phyloP scores from a whole-genome alignment of 441 rosid species.

The Adansonia madagascariensis region DNA sequence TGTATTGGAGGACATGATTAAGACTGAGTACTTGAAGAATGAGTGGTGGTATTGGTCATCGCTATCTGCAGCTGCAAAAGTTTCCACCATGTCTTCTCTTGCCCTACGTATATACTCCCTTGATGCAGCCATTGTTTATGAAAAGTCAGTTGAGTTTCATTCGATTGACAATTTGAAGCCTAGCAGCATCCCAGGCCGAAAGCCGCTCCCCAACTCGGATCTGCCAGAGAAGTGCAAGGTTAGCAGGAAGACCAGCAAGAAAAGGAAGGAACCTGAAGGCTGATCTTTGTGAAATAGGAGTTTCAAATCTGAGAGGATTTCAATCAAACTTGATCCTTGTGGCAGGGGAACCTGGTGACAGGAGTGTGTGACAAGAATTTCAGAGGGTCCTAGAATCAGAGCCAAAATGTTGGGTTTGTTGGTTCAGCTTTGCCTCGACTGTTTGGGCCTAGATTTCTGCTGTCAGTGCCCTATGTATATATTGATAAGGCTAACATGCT shows the following conservation, averaged over 20 bases:
- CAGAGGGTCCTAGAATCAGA: conserved; percentile 24
- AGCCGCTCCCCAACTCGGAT: conserved; percentile 49
- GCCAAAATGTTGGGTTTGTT: conserved; percentile 21
- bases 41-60: conserved; percentile 99
- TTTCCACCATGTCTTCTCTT: conserved; percentile 77
- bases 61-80: conserved; percentile 85
- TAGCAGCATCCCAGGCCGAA: conserved; percentile 40
- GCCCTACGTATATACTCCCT: conserved; percentile 85
- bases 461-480: conserved; percentile 36
- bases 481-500: conserved; percentile 41
- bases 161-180: conserved; percentile 48
- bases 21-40: conserved; percentile 73
- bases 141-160: conserved; percentile 48
- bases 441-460: conserved; percentile 24
- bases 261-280: conserved; percentile 89
- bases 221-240: conserved; percentile 59
- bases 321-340: conserved; percentile 16
- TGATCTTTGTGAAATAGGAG: conserved; percentile 33
- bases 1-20: conserved; percentile 88
- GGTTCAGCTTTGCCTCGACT: conserved; percentile 22
- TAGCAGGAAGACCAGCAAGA: conserved; percentile 75
- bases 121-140: conserved; percentile 82
- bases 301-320: neutral
- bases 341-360: conserved; percentile 25
- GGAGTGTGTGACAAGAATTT: conserved; percentile 22